Evolutionary conservation across 169 alveolate species (phyloP).

Genomic region (Theileria parva): DNA sequence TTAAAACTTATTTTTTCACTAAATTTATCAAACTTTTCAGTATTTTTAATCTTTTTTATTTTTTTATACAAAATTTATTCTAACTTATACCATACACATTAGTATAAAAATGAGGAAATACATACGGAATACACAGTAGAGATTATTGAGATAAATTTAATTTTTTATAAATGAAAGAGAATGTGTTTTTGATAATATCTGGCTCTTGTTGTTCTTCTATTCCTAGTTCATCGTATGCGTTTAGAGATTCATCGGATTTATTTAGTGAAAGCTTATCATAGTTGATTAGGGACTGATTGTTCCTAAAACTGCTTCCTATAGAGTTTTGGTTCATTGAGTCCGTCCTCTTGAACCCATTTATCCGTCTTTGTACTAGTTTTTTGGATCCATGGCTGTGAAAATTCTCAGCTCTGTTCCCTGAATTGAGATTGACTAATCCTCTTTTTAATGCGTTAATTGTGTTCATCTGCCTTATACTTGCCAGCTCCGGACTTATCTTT

Average conservation of each 20-base stretch:
- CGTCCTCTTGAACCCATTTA: background rate
- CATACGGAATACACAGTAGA: background rate
- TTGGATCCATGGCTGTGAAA: background rate
- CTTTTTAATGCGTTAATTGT: constrained; percentile 50
- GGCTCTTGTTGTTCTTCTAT: constrained; percentile 22
- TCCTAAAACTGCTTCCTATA: background rate
- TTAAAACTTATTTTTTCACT: background rate
- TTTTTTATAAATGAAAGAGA: constrained; percentile 35
- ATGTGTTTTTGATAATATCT: constrained; percentile 47
- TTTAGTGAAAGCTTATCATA: background rate
- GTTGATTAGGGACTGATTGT: background rate
- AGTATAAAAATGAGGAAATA: background rate
- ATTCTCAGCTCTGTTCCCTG: constrained; percentile 1
- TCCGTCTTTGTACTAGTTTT: background rate
- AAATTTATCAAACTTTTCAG: background rate
- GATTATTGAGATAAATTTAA: constrained; percentile 21
- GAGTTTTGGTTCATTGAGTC: background rate
- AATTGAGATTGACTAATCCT: constrained; percentile 15
- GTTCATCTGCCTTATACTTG: constrained; percentile 50
- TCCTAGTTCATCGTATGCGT: constrained; percentile 4
- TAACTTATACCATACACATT: background rate
- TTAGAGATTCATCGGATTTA: too few relatives aligned
- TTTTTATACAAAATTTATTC: background rate
- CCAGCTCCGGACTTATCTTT: constrained; percentile 47
- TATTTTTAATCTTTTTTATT: background rate